Percentiles rank a stretch among this genome's conserved stretches.
phyloP scores from a whole-genome alignment of 148 eudicot species.

The Silene uniflora region DNA sequence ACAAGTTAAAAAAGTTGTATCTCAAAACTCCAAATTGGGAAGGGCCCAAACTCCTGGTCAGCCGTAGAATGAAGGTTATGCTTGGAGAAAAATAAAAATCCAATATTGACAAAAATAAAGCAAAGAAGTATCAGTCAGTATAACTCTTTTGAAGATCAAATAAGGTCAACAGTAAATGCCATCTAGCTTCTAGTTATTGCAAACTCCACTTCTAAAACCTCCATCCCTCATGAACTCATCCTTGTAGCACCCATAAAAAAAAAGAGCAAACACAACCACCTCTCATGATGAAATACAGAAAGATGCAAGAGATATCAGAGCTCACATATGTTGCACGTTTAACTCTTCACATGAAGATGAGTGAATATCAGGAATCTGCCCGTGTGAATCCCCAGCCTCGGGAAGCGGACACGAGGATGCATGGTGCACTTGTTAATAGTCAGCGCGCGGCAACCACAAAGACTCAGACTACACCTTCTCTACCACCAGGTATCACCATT shows the following conservation, averaged over 20 bases:
- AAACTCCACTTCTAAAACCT: background rate
- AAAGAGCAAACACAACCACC: background rate
- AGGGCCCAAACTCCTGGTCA: background rate
- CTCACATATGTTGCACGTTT: constrained; percentile 69
- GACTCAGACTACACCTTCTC: constrained; percentile 19
- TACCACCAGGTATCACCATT: constrained; percentile 41
- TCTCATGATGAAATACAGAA: constrained; percentile 41
- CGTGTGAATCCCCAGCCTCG: constrained; percentile 27
- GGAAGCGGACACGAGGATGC: constrained; percentile 21
- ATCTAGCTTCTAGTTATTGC: too few species aligned
- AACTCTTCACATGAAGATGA: constrained; percentile 60
- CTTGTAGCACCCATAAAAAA: background rate
- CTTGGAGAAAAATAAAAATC: background rate
- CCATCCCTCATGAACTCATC: background rate
- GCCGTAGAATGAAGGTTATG: background rate
- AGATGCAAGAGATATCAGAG: constrained; percentile 55
- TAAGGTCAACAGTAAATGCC: too few species aligned
- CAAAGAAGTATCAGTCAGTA: background rate
- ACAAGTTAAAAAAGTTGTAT: background rate
- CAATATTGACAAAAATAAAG: background rate
- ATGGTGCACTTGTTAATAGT: constrained; percentile 15
- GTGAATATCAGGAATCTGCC: constrained; percentile 47
- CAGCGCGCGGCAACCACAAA: constrained; percentile 26
- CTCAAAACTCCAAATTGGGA: background rate
- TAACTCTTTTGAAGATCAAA: background rate